Evolutionary conservation across 768 basidiomycete species (phyloP), one percentile per base, ranked within the genome.

Genomic region (Rubroboletus pulcherrimus): DNA sequence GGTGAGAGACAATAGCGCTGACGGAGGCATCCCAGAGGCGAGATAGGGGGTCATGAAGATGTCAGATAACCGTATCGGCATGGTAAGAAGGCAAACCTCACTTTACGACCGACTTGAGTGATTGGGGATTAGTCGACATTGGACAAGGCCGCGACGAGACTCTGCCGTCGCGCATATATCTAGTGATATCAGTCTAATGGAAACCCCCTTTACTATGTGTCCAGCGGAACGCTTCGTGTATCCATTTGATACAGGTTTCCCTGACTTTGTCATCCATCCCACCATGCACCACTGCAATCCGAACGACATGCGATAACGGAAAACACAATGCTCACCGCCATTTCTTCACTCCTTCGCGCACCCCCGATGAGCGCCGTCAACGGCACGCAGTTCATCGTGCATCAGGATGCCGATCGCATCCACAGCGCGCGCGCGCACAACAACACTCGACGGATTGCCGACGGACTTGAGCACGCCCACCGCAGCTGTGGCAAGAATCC

Each of bases 401-500:
- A 98, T 97, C 65, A 99, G 76, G 4, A 85, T 81, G 11, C 95
- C 95, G 1, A 98, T 78, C 12, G 91, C 94, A 39, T 86, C 80
- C 0, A 86, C 93, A 0, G 93, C 94, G 51, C 84, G 84, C 56
- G 78, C 85, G 49, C 96, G 84, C 26, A 98, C 92, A 15, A 83
- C 82, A 1, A 81, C 74, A 58, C 90, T 92, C 2, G 87, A 78
- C 8, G 87, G 71, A 68, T 98, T 94, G 53, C 87, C 83, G 3
- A 89, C 81, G 42, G 93, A 90, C 75, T 98, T 98, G 68, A 97
- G 65, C 98, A 98, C 0, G 94, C 98, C 34, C 95, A 84, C 65
- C 98, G 96, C 34, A 98, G 74, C 65, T 98, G 97, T 2, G 96
- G 97, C 81, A 98, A 98, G 86, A 98, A 98, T 3, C 95, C 95